phyloP scores from a whole-genome alignment of 192 early-diverging fungal genomes.

The Backusella sp. region DNA sequence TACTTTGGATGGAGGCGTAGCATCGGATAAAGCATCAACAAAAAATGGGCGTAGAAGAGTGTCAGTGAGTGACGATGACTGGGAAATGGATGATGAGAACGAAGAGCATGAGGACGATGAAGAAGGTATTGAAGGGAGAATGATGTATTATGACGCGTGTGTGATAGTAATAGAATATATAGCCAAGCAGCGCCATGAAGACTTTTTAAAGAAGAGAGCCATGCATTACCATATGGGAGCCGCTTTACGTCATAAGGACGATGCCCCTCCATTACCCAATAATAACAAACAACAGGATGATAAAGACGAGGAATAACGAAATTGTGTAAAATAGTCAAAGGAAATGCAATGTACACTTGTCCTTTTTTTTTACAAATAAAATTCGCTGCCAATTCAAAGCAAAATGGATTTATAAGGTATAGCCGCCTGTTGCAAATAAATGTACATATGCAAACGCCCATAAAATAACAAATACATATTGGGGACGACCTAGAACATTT shows the following conservation, averaged over 20 bases:
- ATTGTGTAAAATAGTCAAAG: background rate
- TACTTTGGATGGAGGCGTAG: slow-evolving; percentile 31
- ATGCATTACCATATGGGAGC: slow-evolving; percentile 91
- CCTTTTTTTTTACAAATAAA: background rate
- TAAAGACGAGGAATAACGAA: background rate
- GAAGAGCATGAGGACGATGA: slow-evolving; percentile 43
- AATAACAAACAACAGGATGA: background rate
- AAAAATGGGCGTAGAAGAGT: slow-evolving; percentile 25
- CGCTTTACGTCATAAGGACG: slow-evolving; percentile 56
- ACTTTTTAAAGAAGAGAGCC: slow-evolving; percentile 75
- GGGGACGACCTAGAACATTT: too few species aligned
- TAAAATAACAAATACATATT: too few species aligned
- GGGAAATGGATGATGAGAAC: slow-evolving; percentile 56
- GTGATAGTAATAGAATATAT: background rate
- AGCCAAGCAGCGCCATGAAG: slow-evolving; percentile 58
- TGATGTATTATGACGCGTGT: background rate
- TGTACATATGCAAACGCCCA: too few species aligned
- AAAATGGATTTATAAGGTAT: too few species aligned
- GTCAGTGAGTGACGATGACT: slow-evolving; percentile 50
- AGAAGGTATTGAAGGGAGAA: slow-evolving; percentile 24
- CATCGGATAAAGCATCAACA: slow-evolving; percentile 28
- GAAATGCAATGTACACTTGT: too few species aligned
- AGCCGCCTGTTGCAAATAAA: too few species aligned
- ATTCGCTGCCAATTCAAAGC: background rate
- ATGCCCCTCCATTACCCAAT: slow-evolving; percentile 27